Evolutionary conservation across 257 asterid genomes (phyloP).

Genomic region (Fraxinus anomala): DNA sequence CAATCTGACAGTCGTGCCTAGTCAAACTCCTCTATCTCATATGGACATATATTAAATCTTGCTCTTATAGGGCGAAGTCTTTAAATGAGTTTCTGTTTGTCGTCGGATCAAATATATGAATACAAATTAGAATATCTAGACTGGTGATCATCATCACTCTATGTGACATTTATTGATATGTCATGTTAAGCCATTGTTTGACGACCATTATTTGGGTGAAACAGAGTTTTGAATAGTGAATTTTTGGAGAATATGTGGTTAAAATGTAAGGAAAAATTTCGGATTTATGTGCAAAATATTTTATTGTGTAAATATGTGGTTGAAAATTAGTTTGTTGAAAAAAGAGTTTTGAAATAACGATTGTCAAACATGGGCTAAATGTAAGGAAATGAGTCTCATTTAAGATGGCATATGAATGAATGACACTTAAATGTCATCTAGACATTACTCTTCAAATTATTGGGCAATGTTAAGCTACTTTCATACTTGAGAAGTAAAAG

Average conservation of each 20-base stretch:
- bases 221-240: no score
- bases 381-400: not conserved
- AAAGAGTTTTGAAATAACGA: no score
- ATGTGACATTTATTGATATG: not conserved
- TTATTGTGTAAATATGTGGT: no score
- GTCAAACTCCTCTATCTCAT: not conserved
- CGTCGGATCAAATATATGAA: not conserved
- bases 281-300: no score
- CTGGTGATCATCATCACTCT: not conserved
- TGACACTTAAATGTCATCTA: not conserved
- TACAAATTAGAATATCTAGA: not conserved
- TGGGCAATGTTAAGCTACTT: not conserved
- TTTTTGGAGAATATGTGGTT: no score
- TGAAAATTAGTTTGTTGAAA: no score
- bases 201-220: no score
- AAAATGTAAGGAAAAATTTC: no score
- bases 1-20: not conserved
- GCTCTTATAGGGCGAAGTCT: not conserved
- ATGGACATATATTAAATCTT: not conserved
- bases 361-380: not conserved
- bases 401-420: conserved; percentile 1
- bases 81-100: not conserved
- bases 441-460: conserved; percentile 4
- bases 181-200: not conserved
- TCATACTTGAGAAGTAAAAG: not conserved